Evolutionary conservation across 2,329 filamentous ascomycete species (phyloP), one percentile per base, ranked within the genome.

Genomic region (Diaporthe caulivora): DNA sequence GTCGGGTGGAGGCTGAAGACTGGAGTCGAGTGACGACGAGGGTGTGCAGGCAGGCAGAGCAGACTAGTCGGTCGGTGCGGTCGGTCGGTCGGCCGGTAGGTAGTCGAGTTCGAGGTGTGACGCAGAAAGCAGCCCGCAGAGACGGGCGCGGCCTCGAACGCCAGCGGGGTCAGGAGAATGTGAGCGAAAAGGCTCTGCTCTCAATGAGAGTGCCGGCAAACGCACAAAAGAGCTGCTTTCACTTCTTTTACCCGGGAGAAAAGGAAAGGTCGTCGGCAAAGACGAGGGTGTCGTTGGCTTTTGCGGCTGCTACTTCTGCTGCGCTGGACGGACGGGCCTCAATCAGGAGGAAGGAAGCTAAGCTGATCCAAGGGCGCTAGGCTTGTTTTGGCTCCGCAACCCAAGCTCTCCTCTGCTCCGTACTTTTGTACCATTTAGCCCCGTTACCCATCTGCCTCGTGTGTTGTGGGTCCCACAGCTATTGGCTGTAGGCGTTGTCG

Each of bases 11-110:
- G 69, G 62, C 62, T 67, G 62, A 53, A 62, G 69, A 60, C 69
- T 74, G 69, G 72, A 65, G 70, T 74, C 58, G 72, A 74, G 62
- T 67, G 62, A 67, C 62, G 62, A 67, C 62, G 62, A 67, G 62
- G 62, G 62, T 67, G n/a, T 34, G 62, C 62, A 67, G 31, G 47
- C 62, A 67, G 62, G 62, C 62, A 53, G 62, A 67, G 62, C 62
- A 53, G 62, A 51, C 62, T 67, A 67, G 62, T 53, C 57, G n/a
- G 40, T 60, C 55, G 34, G 51, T 54, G n/a, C 51, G 51, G 34
- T 42, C 60, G 29, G 42, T 53, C 62, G 62, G 26, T 65, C 31
- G 60, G 29, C 17, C 21, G 60, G 42, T 34, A 67, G 62, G n/a
- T n/a, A 26, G 31, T 67, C 62, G 69, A 71, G 55, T 62, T 58